Conservation (phyloP, 352 stramenopile genomes). For the Aphanomyces astaci region DNA sequence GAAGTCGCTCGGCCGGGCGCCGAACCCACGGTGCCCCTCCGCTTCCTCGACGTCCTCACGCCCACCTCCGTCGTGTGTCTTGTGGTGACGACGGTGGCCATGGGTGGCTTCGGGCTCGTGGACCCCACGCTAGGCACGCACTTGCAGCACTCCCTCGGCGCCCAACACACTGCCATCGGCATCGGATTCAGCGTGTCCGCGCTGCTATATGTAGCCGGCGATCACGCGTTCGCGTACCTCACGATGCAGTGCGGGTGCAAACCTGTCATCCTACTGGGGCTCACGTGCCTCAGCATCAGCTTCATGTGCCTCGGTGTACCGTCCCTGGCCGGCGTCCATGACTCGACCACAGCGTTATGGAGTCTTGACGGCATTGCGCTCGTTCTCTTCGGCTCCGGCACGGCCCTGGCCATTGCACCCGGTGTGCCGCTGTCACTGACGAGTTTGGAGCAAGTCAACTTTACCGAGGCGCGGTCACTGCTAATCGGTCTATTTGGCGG, state of each 20-base stretch:
- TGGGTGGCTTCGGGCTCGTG: slow-evolving; percentile 67
- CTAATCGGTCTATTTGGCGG: slow-evolving; percentile 60
- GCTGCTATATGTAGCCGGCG: slow-evolving; percentile 58
- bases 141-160: slow-evolving; percentile 47
- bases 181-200: slow-evolving; percentile 56
- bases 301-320: slow-evolving; percentile 56
- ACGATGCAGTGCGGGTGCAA: slow-evolving; percentile 51
- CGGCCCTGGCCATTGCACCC: slow-evolving; percentile 48
- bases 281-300: slow-evolving; percentile 38
- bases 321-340: neutral
- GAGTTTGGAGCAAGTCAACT: slow-evolving; percentile 33
- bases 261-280: slow-evolving; percentile 50
- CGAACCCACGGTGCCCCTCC: slow-evolving; percentile 27
- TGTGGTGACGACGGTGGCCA: slow-evolving; percentile 41
- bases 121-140: slow-evolving; percentile 57
- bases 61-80: slow-evolving; percentile 47
- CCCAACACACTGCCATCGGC: slow-evolving; percentile 50
- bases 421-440: slow-evolving; percentile 50
- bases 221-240: slow-evolving; percentile 50
- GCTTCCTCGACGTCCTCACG: slow-evolving; percentile 38
- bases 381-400: slow-evolving; percentile 46
- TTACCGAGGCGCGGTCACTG: slow-evolving; percentile 42
- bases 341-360: slow-evolving; percentile 31
- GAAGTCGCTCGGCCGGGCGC: slow-evolving; percentile 22
- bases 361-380: slow-evolving; percentile 43